A percentile compares a stretch with the other conserved stretches of the same genome.
phyloP scores from a whole-genome alignment of 495 filamentous ascomycete species.

The Extremus antarcticus region DNA sequence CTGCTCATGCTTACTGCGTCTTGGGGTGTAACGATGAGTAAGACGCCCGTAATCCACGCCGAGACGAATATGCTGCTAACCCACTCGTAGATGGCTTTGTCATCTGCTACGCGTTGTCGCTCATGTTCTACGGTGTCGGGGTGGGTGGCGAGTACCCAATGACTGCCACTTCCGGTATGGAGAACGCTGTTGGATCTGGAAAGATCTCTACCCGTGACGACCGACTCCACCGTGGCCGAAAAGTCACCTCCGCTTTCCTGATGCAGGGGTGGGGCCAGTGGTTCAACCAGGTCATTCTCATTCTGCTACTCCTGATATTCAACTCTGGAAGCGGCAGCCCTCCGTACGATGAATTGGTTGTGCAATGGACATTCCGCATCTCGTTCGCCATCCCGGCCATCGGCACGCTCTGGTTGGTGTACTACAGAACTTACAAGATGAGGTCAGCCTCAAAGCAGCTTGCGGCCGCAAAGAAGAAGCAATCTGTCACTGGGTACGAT shows the following conservation, averaged over 20 bases:
- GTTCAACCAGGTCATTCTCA: slow-evolving; percentile 76
- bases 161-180: slow-evolving; percentile 91
- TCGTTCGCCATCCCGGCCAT: slow-evolving; percentile 77
- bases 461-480: slow-evolving; percentile 66
- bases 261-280: slow-evolving; percentile 98
- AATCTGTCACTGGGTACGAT: slow-evolving; percentile 79
- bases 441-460: slow-evolving; percentile 63
- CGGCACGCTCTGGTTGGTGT: slow-evolving; percentile 83
- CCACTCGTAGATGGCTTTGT: slow-evolving; percentile 60
- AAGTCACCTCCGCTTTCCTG: slow-evolving; percentile 83
- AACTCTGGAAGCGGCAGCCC: slow-evolving; percentile 60
- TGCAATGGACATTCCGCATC: slow-evolving; percentile 77
- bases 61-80: neutral
- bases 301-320: slow-evolving; percentile 69
- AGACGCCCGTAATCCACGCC: neutral
- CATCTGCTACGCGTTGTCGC: slow-evolving; percentile 80
- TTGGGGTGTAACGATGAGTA: slow-evolving; percentile 60
- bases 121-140: slow-evolving; percentile 85
- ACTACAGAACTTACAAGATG: slow-evolving; percentile 88
- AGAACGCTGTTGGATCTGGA: slow-evolving; percentile 74
- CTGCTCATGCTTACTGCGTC: slow-evolving; percentile 75
- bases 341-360: slow-evolving; percentile 58
- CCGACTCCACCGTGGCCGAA: slow-evolving; percentile 83
- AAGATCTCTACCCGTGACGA: slow-evolving; percentile 80
- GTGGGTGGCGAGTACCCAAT: slow-evolving; percentile 94